phyloP scores from a whole-genome alignment of 2,329 filamentous ascomycete genomes.

The Juglanconis sp. region DNA sequence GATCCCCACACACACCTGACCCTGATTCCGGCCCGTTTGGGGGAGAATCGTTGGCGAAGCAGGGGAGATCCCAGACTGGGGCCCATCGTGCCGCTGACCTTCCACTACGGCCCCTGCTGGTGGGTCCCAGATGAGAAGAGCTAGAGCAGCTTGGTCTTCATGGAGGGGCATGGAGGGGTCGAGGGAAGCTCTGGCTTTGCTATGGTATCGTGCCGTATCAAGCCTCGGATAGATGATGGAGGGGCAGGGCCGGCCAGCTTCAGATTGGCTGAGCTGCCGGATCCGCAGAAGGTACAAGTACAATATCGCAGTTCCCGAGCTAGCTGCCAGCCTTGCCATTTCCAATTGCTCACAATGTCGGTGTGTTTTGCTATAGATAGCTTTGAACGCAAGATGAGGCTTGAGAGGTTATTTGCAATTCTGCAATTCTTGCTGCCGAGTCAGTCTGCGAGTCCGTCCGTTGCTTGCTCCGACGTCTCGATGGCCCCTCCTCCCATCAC shows the following conservation, averaged over 20 bases:
- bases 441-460: no score
- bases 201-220: constrained; percentile 9
- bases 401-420: neutral
- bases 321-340: constrained; percentile 4
- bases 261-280: constrained; percentile 13
- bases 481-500: neutral
- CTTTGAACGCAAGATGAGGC: neutral
- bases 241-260: constrained; percentile 7
- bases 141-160: constrained; percentile 4
- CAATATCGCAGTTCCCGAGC: constrained; percentile 8
- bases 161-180: constrained; percentile 19
- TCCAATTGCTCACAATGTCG: constrained; percentile 15
- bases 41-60: neutral
- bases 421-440: neutral
- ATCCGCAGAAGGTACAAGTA: constrained; percentile 1
- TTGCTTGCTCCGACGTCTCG: neutral
- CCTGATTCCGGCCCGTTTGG: neutral
- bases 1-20: constrained; percentile 2
- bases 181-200: constrained; percentile 7
- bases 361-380: constrained; percentile 7
- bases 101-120: neutral
- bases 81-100: neutral
- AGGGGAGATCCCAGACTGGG: neutral
- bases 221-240: constrained; percentile 10
- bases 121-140: neutral